Evolutionary conservation across 768 basidiomycete genomes (phyloP).

Genomic region (Boletales sp.): DNA sequence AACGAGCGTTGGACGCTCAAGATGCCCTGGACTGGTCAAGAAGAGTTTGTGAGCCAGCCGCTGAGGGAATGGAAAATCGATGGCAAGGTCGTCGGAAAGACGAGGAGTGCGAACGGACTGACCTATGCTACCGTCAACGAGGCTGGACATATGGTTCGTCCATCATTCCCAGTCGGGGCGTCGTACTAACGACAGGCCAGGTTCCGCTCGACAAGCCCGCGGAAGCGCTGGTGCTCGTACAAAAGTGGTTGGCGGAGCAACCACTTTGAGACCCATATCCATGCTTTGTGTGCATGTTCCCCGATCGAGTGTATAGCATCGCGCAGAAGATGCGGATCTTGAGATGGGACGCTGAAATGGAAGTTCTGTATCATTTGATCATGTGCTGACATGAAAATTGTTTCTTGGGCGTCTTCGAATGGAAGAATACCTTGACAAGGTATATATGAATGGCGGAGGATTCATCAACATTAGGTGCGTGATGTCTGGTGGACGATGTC

Average conservation of each 20-base stretch:
- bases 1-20: constrained; percentile 75
- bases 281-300: neutral
- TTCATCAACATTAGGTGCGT: neutral
- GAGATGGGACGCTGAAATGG: neutral
- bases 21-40: constrained; percentile 63
- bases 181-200: constrained; percentile 19
- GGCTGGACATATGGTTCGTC: constrained; percentile 69
- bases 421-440: constrained; percentile 11
- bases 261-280: constrained; percentile 4
- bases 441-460: neutral
- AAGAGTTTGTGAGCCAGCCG: constrained; percentile 41
- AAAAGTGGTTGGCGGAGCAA: constrained; percentile 38
- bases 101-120: constrained; percentile 49
- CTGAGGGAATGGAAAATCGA: constrained; percentile 58
- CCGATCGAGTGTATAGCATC: neutral
- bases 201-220: constrained; percentile 59
- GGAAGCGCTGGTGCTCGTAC: constrained; percentile 45
- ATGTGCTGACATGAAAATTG: constrained; percentile 1
- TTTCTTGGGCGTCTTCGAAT: neutral
- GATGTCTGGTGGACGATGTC: neutral
- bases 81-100: constrained; percentile 45
- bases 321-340: neutral
- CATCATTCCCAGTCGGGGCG: neutral
- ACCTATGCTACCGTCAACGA: constrained; percentile 59
- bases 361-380: neutral